Evolutionary conservation across 2,329 filamentous ascomycete genomes (phyloP), one percentile per base, ranked within the genome.

Genomic region (Dothistroma septosporum): DNA sequence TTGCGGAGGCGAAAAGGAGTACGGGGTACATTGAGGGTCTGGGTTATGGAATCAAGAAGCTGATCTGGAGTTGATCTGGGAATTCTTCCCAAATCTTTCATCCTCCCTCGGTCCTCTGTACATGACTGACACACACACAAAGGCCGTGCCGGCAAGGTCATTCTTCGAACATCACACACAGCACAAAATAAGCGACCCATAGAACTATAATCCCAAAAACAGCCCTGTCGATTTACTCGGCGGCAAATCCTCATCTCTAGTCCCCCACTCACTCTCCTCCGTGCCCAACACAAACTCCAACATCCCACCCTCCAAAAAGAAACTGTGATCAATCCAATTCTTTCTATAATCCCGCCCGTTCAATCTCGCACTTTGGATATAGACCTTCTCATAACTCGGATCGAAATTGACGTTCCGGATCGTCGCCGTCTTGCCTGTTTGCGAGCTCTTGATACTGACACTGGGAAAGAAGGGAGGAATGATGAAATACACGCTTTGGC

Each of bases 21-120:
- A 97, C 93, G 0, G 90, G 92, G 0, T 81, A 95, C 68, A 75
- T 97, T 56, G 93, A 97, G 76, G 88, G 93, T 73, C 77, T 95
- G 70, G 91, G 92, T 1, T 92, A 97, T 79, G 89, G 88, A 61
- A 82, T 97, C 69, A 97, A 96, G 84, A 96, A 91, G 80, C 77
- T 97, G 73, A 92, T 99, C 12, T 97, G 94, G 94, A 44, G 41
- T 19, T 44, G 41, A 44, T 3, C 3, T 28, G 24, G 6, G 24
- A 28, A 28, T 2, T 3, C 2, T 28, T 28, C 3, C 24, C 24
- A 28, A 6, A 28, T 3, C n/a, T 28, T 28, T 28, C 24, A 28
- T 28, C 24, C 24, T 28, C 6, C 24, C 24, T 28, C 24, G 24
- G 24, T 6, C 6, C 24, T 28, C 24, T 28, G 6, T 28, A 28